Evolutionary conservation across 2,329 filamentous ascomycete species (phyloP), one percentile per base, ranked within the genome.

Genomic region (Orbilia brochopaga): DNA sequence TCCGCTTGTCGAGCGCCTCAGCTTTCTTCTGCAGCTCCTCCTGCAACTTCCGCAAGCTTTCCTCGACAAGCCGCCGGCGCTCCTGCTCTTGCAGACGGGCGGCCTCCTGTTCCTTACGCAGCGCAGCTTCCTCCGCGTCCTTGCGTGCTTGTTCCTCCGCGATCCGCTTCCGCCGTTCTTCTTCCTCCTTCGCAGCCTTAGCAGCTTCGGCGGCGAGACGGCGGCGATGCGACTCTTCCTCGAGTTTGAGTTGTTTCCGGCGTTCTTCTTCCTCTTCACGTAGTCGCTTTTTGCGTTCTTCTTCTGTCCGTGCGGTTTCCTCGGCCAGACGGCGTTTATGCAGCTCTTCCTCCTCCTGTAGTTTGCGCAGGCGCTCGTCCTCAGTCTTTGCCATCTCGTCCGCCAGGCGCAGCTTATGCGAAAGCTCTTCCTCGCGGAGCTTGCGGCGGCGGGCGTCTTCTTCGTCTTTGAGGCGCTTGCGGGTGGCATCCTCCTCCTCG

Each of bases 331-430:
- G 66, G 5, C 66, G 66, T 46, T 70, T 70, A 27, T 70, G 66
- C 13, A 40, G 54, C 24, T 70, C 66, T n/a, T 70, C 66, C 4
- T 62, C 60, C 23, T 60, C 48, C n/a, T 60, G 44, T 7, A 72
- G 24, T 92, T 80, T 4, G 92, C 93, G 6, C 92, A 92, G 53
- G 91, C 91, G 77, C 92, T 86, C 81, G 90, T 90, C 75, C 86
- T 84, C 54, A 96, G 85, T 76, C 87, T 85, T 73, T 40, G 62
- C 62, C 58, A 64, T 60, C 27, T 73, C 69, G 15, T 73, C 69
- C n/a, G 69, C 69, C 17, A 66, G 46, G 7, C 69, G 69, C 6
- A 73, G 69, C 44, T 72, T 64, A 17, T 72, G 55, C 32, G 50
- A 65, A 19, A 66, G n/a, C 27, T 67, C 69, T 51, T 73, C 69